A percentile compares a stretch with the other conserved stretches of the same genome.
phyloP scores from a whole-genome alignment of 441 rosid genomes.

The Eruca vesicaria region DNA sequence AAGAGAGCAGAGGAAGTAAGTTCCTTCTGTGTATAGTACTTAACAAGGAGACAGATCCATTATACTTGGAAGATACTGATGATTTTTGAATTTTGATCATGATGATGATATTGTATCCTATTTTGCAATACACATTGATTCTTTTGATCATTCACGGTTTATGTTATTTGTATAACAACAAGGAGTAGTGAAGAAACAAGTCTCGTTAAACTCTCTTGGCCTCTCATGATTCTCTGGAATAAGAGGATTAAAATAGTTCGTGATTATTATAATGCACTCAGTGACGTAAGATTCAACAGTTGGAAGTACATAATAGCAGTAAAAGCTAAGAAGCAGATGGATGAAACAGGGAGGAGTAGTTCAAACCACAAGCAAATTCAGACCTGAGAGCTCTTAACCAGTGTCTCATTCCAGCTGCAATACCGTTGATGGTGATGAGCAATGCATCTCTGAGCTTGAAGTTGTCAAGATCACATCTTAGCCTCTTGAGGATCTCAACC shows the following conservation, averaged over 20 bases:
- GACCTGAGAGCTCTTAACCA: slow-evolving; percentile 38
- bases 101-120: slow-evolving; percentile 2
- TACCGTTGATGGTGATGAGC: slow-evolving; percentile 89
- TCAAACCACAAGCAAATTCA: slow-evolving; percentile 2
- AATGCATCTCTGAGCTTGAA: slow-evolving; percentile 81
- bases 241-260: no score
- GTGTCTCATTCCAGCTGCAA: slow-evolving; percentile 97
- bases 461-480: slow-evolving; percentile 79
- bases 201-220: neutral
- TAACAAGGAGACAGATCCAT: slow-evolving; percentile 16
- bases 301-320: neutral
- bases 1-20: neutral
- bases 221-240: neutral
- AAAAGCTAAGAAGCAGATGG: neutral
- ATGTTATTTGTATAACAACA: slow-evolving; percentile 2
- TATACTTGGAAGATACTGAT: neutral
- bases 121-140: slow-evolving; percentile 5
- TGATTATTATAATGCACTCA: neutral
- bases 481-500: slow-evolving; percentile 80
- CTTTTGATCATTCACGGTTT: slow-evolving; percentile 7
- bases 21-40: slow-evolving; percentile 13
- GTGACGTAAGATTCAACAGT: slow-evolving; percentile 3
- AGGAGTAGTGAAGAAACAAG: neutral
- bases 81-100: slow-evolving; percentile 14
- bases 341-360: neutral